Evolutionary conservation across 352 stramenopile species (phyloP), one percentile per base, ranked within the genome.

Genomic region (Plasmopara muralis): DNA sequence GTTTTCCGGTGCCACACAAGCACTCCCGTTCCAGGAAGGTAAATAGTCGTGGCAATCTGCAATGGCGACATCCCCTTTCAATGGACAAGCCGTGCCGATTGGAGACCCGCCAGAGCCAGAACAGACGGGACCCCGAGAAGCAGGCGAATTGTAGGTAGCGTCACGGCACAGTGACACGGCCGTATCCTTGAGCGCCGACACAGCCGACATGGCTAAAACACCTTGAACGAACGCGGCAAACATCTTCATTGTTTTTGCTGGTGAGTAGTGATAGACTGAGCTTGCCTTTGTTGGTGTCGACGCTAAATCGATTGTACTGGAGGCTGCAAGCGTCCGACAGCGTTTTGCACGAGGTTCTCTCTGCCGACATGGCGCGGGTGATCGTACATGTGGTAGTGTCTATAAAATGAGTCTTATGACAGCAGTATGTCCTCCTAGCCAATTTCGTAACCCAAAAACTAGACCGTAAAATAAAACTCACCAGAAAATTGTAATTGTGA

Each of bases 141-240:
- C 56, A 13, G 56, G 43, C 9, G 70, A 66, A 43, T 53, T 60
- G 56, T 74, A 77, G 5, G 68, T 77, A 33, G 68, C 68, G 34
- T 77, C 68, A 8, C 57, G 65, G 53, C 68, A 77, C 35, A 77
- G 43, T 33, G 63, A 72, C 28, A 76, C 67, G 8, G 58, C 49
- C 50, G 70, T 51, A 35, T 74, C 61, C 18, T 70, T 55, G 28
- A 70, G 65, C 0, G 31, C 65, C 5, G 53, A 15, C 7, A 38
- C 65, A 35, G 61, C 51, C 33, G 57, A 57, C 13, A 74, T 47
- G 43, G 61, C 65, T 43, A 70, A 50, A 18, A 60, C 60, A 31
- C 42, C 65, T 51, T 59, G 62, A 51, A 73, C 47, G 43, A 73
- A 57, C 29, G 55, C 38, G 25, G 33, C 50, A 37, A 73, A 73